Base-by-base conservation (phyloP, 2,329 filamentous ascomycete genomes). In the Penicillium oxalicum region DNA sequence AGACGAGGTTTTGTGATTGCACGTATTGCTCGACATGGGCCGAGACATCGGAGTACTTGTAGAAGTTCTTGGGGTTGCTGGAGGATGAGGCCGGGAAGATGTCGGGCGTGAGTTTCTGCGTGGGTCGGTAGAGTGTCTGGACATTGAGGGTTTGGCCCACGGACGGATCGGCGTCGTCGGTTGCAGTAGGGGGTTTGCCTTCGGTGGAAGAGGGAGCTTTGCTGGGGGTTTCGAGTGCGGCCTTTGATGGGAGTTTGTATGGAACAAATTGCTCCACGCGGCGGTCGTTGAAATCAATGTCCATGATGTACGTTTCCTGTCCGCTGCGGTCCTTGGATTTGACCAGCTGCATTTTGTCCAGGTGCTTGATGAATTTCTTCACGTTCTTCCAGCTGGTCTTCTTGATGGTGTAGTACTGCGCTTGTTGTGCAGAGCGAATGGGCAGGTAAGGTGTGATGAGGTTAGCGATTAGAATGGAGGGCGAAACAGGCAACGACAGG, bases 341-440 rank as follows among this genome's bases (percentile, higher is more conserved):
- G 56, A 84, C 65, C n/a, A 86, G 69, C 13, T 73, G 64, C 41
- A 79, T 70, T 64, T 86, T 86, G 63, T 86, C 82, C 8, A 87
- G 71, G 45, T 78, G 72, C 58, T 86, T 86, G 66, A 86, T 78
- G 62, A 86, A 86, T 56, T 84, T 86, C 61, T 81, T 83, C 51
- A 83, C 77, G 52, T 80, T 86, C 68, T 86, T 86, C 80, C 80
- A 86, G 52, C 78, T 82, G 3, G 82, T 83, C 67, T 86, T 86
- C 61, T 86, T 86, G 65, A 86, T 83, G 55, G 83, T 80, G 45
- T 83, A 77, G 51, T 74, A 80, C 48, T 77, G 77, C 2, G 74
- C 72, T 59, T 81, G 75, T 18, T 76, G 71, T 4, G 79, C 69
- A 9, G 75, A 79, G 61, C 76, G 77, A 18, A 79, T 74, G 2